Conservation (phyloP, 192 early-diverging fungal species). For the Lunasporangiospora selenospora region DNA sequence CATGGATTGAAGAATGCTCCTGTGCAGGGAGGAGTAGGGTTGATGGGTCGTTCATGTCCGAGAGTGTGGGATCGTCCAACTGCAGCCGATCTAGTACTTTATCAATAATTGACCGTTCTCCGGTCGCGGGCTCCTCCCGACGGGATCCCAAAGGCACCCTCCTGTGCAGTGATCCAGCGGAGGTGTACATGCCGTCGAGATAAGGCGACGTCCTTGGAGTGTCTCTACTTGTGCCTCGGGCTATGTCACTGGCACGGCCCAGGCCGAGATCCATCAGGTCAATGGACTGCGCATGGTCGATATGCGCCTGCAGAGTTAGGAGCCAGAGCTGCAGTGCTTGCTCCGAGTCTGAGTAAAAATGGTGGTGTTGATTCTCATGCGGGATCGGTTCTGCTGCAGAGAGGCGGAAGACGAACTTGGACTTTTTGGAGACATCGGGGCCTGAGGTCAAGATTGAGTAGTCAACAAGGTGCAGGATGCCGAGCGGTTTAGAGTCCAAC, state of each 20-base stretch:
- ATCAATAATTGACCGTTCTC: slow-evolving; percentile 26
- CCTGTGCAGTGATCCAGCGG: too few relatives aligned
- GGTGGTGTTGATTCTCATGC: slow-evolving; percentile 20
- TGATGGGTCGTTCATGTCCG: slow-evolving; percentile 38
- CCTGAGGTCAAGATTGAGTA: slow-evolving; percentile 13
- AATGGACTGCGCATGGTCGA: slow-evolving; percentile 10
- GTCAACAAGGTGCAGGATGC: slow-evolving; percentile 21
- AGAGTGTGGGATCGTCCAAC: slow-evolving; percentile 20
- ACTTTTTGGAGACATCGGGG: slow-evolving; percentile 15
- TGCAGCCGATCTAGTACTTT: slow-evolving; percentile 24
- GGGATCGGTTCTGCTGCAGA: slow-evolving; percentile 16
- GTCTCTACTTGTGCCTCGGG: too few relatives aligned
- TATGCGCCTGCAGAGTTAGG: slow-evolving; percentile 12
- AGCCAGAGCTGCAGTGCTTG: slow-evolving; percentile 23
- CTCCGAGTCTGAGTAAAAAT: slow-evolving; percentile 15
- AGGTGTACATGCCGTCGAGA: too few relatives aligned
- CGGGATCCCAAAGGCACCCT: too few relatives aligned
- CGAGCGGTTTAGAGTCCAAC: slow-evolving; percentile 32
- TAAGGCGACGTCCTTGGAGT: too few relatives aligned
- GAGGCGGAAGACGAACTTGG: slow-evolving; percentile 15
- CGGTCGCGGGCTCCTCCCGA: too few relatives aligned
- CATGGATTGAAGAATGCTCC: slow-evolving; percentile 6
- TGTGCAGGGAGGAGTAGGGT: slow-evolving; percentile 26
- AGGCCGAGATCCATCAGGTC: not conserved
- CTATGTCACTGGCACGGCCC: not conserved